Conservation (phyloP, 2,329 filamentous ascomycete species). For the Iodosphaeria phyllophila region DNA sequence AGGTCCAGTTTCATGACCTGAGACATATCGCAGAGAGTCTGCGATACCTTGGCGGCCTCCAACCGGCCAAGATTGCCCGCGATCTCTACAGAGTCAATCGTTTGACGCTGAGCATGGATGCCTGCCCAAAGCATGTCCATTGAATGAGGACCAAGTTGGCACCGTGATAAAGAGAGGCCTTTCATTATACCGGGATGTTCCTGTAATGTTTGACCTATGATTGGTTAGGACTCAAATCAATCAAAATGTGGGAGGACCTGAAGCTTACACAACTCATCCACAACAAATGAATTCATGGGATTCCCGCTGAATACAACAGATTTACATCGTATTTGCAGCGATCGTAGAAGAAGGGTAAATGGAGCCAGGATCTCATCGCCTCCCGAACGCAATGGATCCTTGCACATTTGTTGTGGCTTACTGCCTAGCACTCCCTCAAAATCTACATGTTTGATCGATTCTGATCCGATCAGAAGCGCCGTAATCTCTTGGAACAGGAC, state of each 20-base stretch:
- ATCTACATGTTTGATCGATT: conserved; percentile 34
- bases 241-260: no score
- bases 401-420: conserved; percentile 2
- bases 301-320: conserved; percentile 32
- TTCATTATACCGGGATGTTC: conserved; percentile 19
- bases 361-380: conserved; percentile 24
- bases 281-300: conserved; percentile 22
- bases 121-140: conserved; percentile 28
- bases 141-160: conserved; percentile 28
- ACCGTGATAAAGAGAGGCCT: conserved; percentile 30
- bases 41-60: conserved; percentile 24
- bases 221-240: no score
- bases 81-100: conserved; percentile 28
- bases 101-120: conserved; percentile 23
- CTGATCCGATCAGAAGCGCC: conserved; percentile 33
- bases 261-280: conserved; percentile 27
- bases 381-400: background rate
- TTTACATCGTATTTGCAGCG: conserved; percentile 27
- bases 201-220: conserved; percentile 10
- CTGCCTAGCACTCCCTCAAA: conserved; percentile 22
- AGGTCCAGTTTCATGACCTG: conserved; percentile 30
- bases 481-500: conserved; percentile 37
- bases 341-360: conserved; percentile 28
- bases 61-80: conserved; percentile 33
- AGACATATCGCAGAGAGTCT: conserved; percentile 22